phyloP scores from a whole-genome alignment of 1,284 basidiomycete genomes.

The Xanthoconium separans region DNA sequence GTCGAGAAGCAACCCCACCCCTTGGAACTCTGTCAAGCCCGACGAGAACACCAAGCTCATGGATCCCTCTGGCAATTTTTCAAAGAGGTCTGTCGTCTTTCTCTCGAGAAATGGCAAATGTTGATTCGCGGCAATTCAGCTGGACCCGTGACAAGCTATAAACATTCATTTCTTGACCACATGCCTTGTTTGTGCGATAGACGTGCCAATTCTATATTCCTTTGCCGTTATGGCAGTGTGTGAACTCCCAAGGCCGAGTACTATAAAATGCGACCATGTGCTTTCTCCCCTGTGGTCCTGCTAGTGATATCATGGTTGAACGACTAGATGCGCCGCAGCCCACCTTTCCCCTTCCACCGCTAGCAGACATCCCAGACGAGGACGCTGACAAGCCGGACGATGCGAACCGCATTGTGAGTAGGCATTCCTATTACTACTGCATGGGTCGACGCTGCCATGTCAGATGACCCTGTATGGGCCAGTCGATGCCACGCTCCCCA shows the following conservation, averaged over 20 bases:
- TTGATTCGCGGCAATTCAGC: conserved; percentile 37
- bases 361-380: conserved; percentile 46
- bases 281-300: background rate
- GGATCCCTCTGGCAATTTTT: conserved; percentile 68
- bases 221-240: background rate
- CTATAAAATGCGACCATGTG: background rate
- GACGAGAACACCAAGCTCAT: conserved; percentile 71
- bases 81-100: conserved; percentile 53
- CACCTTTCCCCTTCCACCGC: conserved; percentile 38
- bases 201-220: conserved; percentile 19
- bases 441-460: conserved; percentile 7
- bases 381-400: conserved; percentile 50
- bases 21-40: conserved; percentile 75
- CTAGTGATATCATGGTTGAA: conserved; percentile 37
- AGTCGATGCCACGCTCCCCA: conserved; percentile 38
- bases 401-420: conserved; percentile 20
- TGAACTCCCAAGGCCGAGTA: background rate
- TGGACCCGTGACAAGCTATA: conserved; percentile 72
- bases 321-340: conserved; percentile 43
- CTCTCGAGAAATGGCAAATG: background rate
- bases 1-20: conserved; percentile 77
- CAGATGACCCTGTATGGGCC: conserved; percentile 31
- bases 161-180: conserved; percentile 16
- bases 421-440: background rate
- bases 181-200: conserved; percentile 19